Evolutionary conservation across 306 rosid species (phyloP), one percentile per base, ranked within the genome.

Genomic region (Biancaea sappan): DNA sequence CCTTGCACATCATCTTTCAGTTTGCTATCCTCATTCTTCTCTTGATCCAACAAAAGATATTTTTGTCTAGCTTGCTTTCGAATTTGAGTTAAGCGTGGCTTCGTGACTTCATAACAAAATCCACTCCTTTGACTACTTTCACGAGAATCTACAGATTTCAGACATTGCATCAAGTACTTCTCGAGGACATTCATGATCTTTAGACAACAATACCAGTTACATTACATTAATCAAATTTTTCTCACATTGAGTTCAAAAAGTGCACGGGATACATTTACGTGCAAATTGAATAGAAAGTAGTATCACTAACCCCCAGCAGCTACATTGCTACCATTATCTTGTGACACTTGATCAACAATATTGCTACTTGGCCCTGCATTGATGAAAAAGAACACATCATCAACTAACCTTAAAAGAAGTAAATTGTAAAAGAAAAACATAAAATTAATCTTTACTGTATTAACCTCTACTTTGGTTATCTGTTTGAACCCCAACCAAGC

Each of bases 51-150:
- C 31, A 48, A 0, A 56, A 63, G 71, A 71, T 29, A 48, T 64
- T 79, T 63, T 47, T 21, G 52, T 70, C 78, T 63, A 63, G 83
- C 86, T 65, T 70, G 81, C 73, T 41, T 70, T 38, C 81, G 67
- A 38, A 79, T 64, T 75, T 83, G 68, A 29, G 81, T 70, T 58
- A 79, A 64, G 62, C 79, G 75, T 5, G 69, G 71, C 59, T 71
- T 60, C 2, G 69, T 46, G 14, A 22, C 71, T 62, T 35, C 52
- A 54, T 37, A 16, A 61, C 56, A 21, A 37, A 46, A 10, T 6
- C 29, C 53, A 61, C 50, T n/a, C 24, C n/a, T 5, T 69, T 61
- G 69, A 62, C 35, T 11, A 26, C 46, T 63, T 19, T 21, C 74
- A 62, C 8, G 41, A 62, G 66, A 53, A 82, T 47, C 26, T 10